Percentiles rank a stretch among this genome's conserved stretches.
Conservation (phyloP, 1,284 basidiomycete genomes). For the Microbotryum scabiosae region DNA sequence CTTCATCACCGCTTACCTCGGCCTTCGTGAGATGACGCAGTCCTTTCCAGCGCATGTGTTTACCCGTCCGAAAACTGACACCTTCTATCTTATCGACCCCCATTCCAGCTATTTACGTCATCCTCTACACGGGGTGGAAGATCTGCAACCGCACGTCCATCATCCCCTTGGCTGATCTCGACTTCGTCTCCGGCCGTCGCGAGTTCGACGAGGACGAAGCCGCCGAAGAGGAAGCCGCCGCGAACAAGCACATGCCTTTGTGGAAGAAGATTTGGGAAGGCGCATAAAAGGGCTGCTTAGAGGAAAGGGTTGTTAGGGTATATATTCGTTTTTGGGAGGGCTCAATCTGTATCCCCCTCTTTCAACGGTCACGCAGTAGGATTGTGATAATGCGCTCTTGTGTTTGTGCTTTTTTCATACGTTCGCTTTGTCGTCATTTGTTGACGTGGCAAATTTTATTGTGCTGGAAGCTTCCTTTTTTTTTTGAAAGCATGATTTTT, state of each 20-base stretch:
- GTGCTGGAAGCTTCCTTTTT: too few species aligned
- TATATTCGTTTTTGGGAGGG: too few species aligned
- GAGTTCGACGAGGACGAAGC: conserved; percentile 60
- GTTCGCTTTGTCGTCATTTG: too few species aligned
- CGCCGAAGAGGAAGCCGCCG: conserved; percentile 33
- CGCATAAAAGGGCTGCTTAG: not conserved
- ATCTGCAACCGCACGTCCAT: conserved; percentile 45
- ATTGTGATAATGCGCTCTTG: too few species aligned
- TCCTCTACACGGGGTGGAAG: conserved; percentile 39
- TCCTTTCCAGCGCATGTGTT: not conserved
- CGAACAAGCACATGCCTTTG: conserved; percentile 32
- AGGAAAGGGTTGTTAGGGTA: too few species aligned
- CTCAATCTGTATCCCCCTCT: too few species aligned
- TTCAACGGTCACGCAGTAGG: too few species aligned
- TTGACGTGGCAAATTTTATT: too few species aligned
- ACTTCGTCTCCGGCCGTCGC: conserved; percentile 55
- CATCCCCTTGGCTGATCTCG: conserved; percentile 52
- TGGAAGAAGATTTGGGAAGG: conserved; percentile 36
- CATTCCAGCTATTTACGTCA: conserved; percentile 65
- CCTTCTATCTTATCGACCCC: not conserved
- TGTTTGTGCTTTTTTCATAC: too few species aligned
- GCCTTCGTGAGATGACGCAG: conserved; percentile 48
- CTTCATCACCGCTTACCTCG: conserved; percentile 52
- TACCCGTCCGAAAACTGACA: not conserved
- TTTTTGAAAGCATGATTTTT: too few species aligned